A percentile compares a stretch with the other conserved stretches of the same genome.
These are phyloP conservation scores for Pouteria glomerata DNA, from an alignment of 148 eudicot genomes.

Conservation along the genomic window DNA sequence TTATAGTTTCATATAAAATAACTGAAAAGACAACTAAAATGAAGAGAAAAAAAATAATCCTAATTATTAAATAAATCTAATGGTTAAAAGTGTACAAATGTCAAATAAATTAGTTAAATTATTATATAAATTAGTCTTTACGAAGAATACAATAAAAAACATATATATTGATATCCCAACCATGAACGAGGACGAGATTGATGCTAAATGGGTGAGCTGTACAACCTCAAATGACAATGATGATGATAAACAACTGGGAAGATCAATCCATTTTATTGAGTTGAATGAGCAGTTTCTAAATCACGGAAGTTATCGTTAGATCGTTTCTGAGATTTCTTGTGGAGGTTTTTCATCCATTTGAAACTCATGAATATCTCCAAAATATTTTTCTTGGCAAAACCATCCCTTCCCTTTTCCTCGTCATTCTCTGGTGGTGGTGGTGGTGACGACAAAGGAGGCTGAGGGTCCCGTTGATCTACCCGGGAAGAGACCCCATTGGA, in stretches of 20 bases:
- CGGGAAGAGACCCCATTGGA: constrained; percentile 55
- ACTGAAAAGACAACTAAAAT: too few species aligned
- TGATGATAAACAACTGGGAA: background rate
- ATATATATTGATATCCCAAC: too few species aligned
- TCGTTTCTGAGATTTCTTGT: constrained; percentile 51
- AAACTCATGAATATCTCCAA: constrained; percentile 37
- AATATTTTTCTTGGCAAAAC: constrained; percentile 23
- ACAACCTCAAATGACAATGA: too few species aligned
- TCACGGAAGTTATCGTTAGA: background rate
- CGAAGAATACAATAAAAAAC: too few species aligned
- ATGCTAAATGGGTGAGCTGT: too few species aligned
- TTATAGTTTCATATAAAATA: too few species aligned
- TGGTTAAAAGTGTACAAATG: too few species aligned
- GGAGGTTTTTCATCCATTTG: constrained; percentile 39
- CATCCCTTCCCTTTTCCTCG: constrained; percentile 34
- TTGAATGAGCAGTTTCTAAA: background rate
- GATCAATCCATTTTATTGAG: background rate
- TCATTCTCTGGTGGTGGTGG: constrained; percentile 23
- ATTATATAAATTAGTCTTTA: too few species aligned
- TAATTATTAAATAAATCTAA: too few species aligned
- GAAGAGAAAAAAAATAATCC: too few species aligned
- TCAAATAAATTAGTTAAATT: too few species aligned
- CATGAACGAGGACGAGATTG: too few species aligned
- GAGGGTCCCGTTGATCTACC: constrained; percentile 91
- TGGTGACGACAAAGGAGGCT: constrained; percentile 42